These are phyloP conservation scores for Evansstolkia leycettana DNA, from an alignment of 495 filamentous ascomycete species.

Conservation along the genomic window DNA sequence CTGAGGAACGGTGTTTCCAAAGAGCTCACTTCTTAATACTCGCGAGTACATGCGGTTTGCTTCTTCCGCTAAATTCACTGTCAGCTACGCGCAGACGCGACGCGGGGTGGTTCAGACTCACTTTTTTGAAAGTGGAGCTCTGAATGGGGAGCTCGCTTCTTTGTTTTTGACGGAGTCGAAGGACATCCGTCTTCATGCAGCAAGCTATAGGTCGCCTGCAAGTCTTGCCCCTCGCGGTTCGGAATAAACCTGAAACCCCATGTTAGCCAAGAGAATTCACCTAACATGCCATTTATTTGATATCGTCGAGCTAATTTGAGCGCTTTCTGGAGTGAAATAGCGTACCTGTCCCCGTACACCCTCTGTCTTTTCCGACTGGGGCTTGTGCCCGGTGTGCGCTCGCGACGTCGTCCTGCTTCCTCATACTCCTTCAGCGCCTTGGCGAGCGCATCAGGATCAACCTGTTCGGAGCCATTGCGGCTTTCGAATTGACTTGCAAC, in stretches of 20 bases:
- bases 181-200: conserved; percentile 86
- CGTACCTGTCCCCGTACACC: conserved; percentile 71
- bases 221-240: conserved; percentile 82
- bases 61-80: conserved; percentile 61
- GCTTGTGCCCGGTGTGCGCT: conserved; percentile 61
- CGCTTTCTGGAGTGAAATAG: conserved; percentile 2
- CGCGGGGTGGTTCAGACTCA: conserved; percentile 28
- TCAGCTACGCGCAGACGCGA: conserved; percentile 22
- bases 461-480: conserved; percentile 37
- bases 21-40: conserved; percentile 81
- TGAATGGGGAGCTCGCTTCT: conserved; percentile 74
- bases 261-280: conserved; percentile 1
- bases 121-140: conserved; percentile 91
- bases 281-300: background rate
- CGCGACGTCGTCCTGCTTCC: conserved; percentile 45
- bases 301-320: too few relatives aligned
- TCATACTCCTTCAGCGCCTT: conserved; percentile 54
- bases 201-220: conserved; percentile 82
- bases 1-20: conserved; percentile 81
- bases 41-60: conserved; percentile 85
- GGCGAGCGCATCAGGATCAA: conserved; percentile 49
- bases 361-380: conserved; percentile 80
- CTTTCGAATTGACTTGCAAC: conserved; percentile 12
- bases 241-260: conserved; percentile 75
- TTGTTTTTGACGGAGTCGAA: conserved; percentile 72